Evolutionary conservation across 1,139 yeast genomes (phyloP), one percentile per base, ranked within the genome.

Genomic region (Nakaseomyces uthaithaninus): DNA sequence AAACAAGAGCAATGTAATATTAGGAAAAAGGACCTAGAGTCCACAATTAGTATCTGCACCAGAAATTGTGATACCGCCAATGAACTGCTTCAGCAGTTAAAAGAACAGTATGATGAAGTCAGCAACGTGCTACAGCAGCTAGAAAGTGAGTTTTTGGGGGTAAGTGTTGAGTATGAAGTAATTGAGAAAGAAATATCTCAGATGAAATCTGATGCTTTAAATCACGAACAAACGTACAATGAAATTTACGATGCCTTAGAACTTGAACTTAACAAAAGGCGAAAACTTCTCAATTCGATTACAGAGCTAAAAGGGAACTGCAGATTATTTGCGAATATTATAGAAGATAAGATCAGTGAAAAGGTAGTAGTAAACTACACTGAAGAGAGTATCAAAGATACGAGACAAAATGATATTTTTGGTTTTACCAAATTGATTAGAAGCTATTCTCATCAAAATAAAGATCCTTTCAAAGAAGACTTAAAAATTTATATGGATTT

Each of bases 241-340:
- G 48, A 40, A 14, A 44, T 53, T 11, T 52, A 45, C 35, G 53
- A 51, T 28, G 59, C 56, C 40, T 48, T 62, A 45, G 59, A 55
- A 34, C 57, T 53, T 36, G 63, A 60, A 37, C 51, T 47, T 33
- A 64, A 41, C 46, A 48, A 60, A 33, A 54, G 72, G 46, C 60
- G 72, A 44, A 63, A 66, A 7, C 57, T 76, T 28, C 77, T 75
- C 51, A 72, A 74, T 48, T 66, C 76, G 2, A 75, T 77, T 7
- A 69, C 74, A 63, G 71, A 74, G 35, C 55, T 68, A 37, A 62
- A 65, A 40, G 69, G 69, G 0, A 65, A 61, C 12, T 42, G 55
- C 4, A 46, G 63, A n/a, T 42, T 52, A 25, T 55, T 54, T 37
- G 55, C 53, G 5, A 56, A 55, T 31, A 41, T 53, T 3, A 46